These are phyloP conservation scores for Claviceps sp. DNA, from an alignment of 2,329 filamentous ascomycete species.

Conservation along the genomic window DNA sequence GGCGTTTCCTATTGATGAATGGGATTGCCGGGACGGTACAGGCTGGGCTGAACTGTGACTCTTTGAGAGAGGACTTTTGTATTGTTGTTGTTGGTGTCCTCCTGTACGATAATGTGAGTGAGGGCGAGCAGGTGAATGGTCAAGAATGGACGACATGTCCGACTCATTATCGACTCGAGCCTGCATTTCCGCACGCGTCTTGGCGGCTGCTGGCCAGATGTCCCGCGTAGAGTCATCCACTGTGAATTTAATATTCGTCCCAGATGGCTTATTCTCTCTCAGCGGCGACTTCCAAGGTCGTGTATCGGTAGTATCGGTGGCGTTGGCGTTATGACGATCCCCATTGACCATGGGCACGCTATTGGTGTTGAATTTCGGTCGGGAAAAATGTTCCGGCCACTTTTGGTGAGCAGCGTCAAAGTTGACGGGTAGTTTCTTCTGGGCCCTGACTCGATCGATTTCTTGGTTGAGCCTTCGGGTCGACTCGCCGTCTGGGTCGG, in stretches of 20 bases:
- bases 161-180: conserved; percentile 39
- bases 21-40: conserved; percentile 12
- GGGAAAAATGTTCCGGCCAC: conserved; percentile 38
- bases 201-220: conserved; percentile 25
- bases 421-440: conserved; percentile 27
- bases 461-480: conserved; percentile 37
- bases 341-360: conserved; percentile 13
- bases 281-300: conserved; percentile 21
- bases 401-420: conserved; percentile 33
- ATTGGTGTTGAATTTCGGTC: conserved; percentile 21
- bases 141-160: conserved; percentile 32
- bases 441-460: conserved; percentile 29
- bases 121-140: conserved; percentile 23
- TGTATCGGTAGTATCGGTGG: conserved; percentile 18
- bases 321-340: conserved; percentile 8
- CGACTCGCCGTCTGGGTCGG: conserved; percentile 39
- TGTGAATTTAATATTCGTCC: conserved; percentile 17
- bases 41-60: conserved; percentile 18
- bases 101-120: conserved; percentile 13
- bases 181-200: conserved; percentile 37
- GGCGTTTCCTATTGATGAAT: conserved; percentile 20
- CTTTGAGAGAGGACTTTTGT: conserved; percentile 24
- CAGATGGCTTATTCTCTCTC: conserved; percentile 34
- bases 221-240: conserved; percentile 29
- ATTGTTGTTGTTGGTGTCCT: conserved; percentile 14